Percentiles rank a stretch among this genome's conserved stretches.
Evolutionary conservation across 2,329 filamentous ascomycete genomes (phyloP).

Genomic region (Curvularia spicifera): DNA sequence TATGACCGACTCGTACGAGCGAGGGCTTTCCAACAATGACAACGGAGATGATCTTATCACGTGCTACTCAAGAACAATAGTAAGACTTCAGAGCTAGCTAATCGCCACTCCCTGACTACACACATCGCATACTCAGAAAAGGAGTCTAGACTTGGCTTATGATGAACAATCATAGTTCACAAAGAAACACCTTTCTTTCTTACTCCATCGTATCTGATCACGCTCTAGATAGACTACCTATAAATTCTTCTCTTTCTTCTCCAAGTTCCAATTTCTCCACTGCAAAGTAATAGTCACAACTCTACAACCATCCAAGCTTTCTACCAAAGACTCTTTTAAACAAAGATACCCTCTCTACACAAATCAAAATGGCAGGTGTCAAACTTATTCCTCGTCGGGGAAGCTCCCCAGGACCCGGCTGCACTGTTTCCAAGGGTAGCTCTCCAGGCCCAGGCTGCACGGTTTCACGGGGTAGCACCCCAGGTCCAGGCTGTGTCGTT

Average conservation of each 20-base stretch:
- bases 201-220: not conserved
- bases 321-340: not conserved
- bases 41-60: not conserved
- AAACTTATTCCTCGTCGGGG: not conserved
- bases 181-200: slow-evolving; percentile 3
- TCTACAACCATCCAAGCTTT: not conserved
- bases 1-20: too few species aligned
- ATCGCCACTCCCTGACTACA: not conserved
- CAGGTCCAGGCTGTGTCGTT: not conserved
- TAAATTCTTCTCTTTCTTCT: not conserved
- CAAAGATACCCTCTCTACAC: not conserved
- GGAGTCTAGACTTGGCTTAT: not conserved
- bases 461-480: not conserved
- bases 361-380: slow-evolving; percentile 3
- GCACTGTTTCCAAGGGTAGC: not conserved
- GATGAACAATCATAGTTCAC: not conserved
- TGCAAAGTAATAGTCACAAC: not conserved
- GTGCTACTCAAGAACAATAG: not conserved
- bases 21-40: not conserved
- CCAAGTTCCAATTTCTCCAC: not conserved
- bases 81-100: not conserved
- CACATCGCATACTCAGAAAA: not conserved
- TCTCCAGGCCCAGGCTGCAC: not conserved
- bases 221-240: not conserved
- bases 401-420: not conserved